These are phyloP conservation scores for Calonectria hawksworthii DNA, from an alignment of 2,329 filamentous ascomycete genomes.

Conservation along the genomic window DNA sequence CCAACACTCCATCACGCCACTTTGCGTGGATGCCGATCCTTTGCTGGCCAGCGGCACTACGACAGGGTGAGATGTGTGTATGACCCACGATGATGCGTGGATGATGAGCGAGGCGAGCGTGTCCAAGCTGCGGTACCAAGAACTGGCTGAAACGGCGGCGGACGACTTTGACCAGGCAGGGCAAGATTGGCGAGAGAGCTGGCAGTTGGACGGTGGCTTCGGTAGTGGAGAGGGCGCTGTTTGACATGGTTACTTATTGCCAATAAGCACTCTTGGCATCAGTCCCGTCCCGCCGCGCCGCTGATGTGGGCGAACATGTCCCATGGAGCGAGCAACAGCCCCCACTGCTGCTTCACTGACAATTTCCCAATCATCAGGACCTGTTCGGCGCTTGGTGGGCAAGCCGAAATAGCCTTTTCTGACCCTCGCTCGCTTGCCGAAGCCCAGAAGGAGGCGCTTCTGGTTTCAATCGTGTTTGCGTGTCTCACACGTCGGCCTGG, in stretches of 20 bases:
- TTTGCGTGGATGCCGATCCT: not conserved
- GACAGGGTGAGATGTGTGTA: not conserved
- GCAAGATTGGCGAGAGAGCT: not conserved
- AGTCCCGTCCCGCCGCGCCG: not conserved
- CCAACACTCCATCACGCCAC: not conserved
- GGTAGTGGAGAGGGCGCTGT: not conserved
- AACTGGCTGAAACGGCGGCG: not conserved
- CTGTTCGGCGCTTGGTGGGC: not conserved
- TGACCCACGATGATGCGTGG: not conserved
- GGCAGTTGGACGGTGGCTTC: not conserved
- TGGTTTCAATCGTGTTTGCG: slow-evolving; percentile 1
- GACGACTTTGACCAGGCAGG: not conserved
- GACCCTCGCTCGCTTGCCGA: not conserved
- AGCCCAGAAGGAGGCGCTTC: not conserved
- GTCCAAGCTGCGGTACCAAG: not conserved
- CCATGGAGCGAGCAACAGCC: too few relatives aligned
- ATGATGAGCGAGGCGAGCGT: not conserved
- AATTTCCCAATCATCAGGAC: not conserved
- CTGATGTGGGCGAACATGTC: not conserved
- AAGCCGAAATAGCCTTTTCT: not conserved
- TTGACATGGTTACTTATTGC: not conserved
- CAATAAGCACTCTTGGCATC: slow-evolving; percentile 8
- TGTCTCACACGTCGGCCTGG: not conserved
- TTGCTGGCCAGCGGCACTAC: not conserved
- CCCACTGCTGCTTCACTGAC: not conserved